Base-by-base conservation (phyloP, 805 yeast species). In the Spathaspora girioi region DNA sequence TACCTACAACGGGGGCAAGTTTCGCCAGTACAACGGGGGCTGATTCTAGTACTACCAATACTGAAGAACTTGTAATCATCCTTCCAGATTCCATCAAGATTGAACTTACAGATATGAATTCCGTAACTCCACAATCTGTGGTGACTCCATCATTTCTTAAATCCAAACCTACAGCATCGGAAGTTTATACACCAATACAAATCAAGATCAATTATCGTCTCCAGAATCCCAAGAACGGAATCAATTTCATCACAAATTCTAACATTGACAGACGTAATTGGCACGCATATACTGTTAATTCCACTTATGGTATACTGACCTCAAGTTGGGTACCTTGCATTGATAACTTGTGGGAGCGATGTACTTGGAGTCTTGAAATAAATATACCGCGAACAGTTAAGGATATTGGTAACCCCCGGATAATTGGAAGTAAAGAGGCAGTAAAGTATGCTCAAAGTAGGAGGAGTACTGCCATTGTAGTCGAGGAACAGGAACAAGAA, bases 291-390 rank as follows among this genome's bases (percentile, higher is more conserved):
- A 93, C 98, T 0, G 76, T 82, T 1, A 92, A 93, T 61, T 77
- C 89, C 4, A 91, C 89, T 27, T 68, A 85, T 44, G 89, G 90
- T 15, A 77, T 87, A 3, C 82, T 94, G 14, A 88, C 98, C 0
- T 89, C 97, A 2, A 86, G 91, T n/a, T 94, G 99, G 99, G 87
- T 94, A 46, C 99, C 99, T 0, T 94, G 99, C 64, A 78, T 94
- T 5, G 97, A 94, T 56, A 88, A 86, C 44, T 66, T 91, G 31
- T 86, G 92, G 80, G 97, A 91, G 59, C 81, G 89, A 54, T 86
- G 88, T 43, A 87, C 97, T 0, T 94, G 98, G 98, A 91, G 91
- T 55, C 64, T 94, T 9, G 96, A 89, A 62, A 74, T 94, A n/a
- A 82, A 85, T 54, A 83, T 90, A 2, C 97, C 97, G 0, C 80